A percentile compares a stretch with the other conserved stretches of the same genome.
Conservation (phyloP, 257 asterid genomes). For the Solanum medicagineum region DNA sequence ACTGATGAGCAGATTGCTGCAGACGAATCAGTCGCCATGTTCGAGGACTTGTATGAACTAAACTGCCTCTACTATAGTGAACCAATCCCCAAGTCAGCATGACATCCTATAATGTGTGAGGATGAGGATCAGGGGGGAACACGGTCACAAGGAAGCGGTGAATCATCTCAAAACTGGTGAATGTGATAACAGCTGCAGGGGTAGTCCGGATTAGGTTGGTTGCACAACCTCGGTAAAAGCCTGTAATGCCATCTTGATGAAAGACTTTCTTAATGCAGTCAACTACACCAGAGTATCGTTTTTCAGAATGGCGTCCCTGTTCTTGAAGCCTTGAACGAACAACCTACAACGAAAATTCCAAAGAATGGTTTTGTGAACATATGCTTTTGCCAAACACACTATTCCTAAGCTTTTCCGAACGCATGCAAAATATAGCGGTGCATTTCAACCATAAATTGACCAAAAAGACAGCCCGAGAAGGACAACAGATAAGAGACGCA, state of each 20-base stretch:
- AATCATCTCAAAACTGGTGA: constrained; percentile 97
- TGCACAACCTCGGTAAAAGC: constrained; percentile 94
- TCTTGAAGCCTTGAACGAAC: constrained; percentile 97
- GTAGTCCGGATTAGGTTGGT: constrained; percentile 85
- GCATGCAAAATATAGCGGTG: not conserved
- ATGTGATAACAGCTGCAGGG: constrained; percentile 94
- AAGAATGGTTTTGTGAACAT: not conserved
- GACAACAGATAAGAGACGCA: not conserved
- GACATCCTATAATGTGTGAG: constrained; percentile 27
- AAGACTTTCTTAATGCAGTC: constrained; percentile 76
- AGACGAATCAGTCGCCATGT: not conserved
- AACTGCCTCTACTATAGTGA: not conserved
- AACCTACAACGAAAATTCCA: constrained; percentile 34
- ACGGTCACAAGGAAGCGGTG: constrained; percentile 68
- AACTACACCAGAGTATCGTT: constrained; percentile 68
- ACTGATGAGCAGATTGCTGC: not conserved
- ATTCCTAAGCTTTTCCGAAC: not conserved
- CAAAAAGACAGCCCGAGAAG: not conserved
- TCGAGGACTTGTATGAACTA: not conserved
- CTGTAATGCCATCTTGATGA: constrained; percentile 64
- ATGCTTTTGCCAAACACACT: not conserved
- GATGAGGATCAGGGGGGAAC: constrained; percentile 65
- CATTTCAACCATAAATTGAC: not conserved
- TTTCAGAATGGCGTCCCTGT: constrained; percentile 92
- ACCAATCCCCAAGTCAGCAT: constrained; percentile 3